Conservation (phyloP, 2,329 filamentous ascomycete genomes). For the Plenodomus tracheiphilus region DNA sequence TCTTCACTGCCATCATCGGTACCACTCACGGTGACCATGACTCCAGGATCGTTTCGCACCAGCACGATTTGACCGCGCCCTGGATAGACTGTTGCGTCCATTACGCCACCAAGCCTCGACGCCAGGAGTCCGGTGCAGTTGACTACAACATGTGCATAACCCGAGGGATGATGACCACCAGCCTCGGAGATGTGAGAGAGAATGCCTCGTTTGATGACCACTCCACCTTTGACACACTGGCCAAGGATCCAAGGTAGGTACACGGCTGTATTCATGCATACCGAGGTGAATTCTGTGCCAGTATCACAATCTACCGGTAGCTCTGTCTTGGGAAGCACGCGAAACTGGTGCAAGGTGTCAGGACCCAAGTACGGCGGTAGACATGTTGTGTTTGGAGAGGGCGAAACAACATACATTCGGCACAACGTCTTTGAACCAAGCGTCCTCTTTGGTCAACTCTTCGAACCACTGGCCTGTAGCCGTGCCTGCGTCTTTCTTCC, state of each 20-base stretch:
- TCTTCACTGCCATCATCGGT: slow-evolving; percentile 75
- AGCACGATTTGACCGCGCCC: slow-evolving; percentile 82
- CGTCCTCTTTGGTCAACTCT: slow-evolving; percentile 66
- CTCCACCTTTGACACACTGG: slow-evolving; percentile 75
- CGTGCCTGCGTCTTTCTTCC: slow-evolving; percentile 64
- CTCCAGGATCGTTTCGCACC: slow-evolving; percentile 74
- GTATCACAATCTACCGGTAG: slow-evolving; percentile 69
- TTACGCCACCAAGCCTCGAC: slow-evolving; percentile 76
- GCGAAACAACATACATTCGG: slow-evolving; percentile 60
- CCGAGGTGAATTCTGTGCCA: slow-evolving; percentile 75
- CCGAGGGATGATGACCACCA: slow-evolving; percentile 59
- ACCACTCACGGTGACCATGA: slow-evolving; percentile 72
- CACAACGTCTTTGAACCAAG: slow-evolving; percentile 74
- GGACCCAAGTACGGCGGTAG: background rate
- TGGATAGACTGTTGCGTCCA: slow-evolving; percentile 73
- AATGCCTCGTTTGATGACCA: slow-evolving; percentile 55
- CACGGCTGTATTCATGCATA: slow-evolving; percentile 88
- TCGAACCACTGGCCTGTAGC: slow-evolving; percentile 64
- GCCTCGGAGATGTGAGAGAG: slow-evolving; percentile 74
- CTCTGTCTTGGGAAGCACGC: slow-evolving; percentile 58
- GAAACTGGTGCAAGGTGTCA: slow-evolving; percentile 54
- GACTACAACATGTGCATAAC: slow-evolving; percentile 68
- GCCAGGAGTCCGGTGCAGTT: slow-evolving; percentile 85
- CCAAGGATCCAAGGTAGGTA: slow-evolving; percentile 86
- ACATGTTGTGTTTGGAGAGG: background rate